phyloP scores from a whole-genome alignment of 2,329 filamentous ascomycete species.

The Metarhizium humberi region DNA sequence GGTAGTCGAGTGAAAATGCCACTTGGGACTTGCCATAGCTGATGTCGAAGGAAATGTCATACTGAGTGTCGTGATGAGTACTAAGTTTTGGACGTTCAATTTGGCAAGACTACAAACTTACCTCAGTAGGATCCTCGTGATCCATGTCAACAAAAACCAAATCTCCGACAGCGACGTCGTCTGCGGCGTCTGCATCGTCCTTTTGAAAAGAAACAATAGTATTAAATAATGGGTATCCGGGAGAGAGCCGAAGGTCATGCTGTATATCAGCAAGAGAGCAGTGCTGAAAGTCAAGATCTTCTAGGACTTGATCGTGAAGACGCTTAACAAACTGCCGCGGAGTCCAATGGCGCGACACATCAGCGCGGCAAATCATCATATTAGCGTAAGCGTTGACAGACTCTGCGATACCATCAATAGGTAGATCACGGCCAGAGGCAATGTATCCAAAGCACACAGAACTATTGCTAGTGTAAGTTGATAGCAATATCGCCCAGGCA shows the following conservation, averaged over 20 bases:
- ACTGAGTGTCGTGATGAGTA: neutral
- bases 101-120: neutral
- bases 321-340: conserved; percentile 22
- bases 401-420: conserved; percentile 2
- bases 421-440: conserved; percentile 1
- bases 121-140: conserved; percentile 3
- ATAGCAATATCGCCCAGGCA: conserved; percentile 9
- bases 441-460: conserved; percentile 4
- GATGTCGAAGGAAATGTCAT: neutral
- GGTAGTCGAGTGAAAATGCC: neutral
- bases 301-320: conserved; percentile 34
- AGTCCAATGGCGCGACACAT: conserved; percentile 16
- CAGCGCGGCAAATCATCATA: conserved; percentile 1
- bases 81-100: neutral
- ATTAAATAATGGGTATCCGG: conserved; percentile 18
- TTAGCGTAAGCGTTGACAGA: conserved; percentile 5
- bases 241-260: conserved; percentile 15
- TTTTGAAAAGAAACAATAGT: conserved; percentile 22
- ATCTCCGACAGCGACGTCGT: neutral
- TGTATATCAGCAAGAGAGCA: conserved; percentile 40
- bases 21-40: conserved; percentile 1
- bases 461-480: conserved; percentile 1
- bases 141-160: conserved; percentile 1
- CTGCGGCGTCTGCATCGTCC: conserved; percentile 3
- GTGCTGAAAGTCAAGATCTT: conserved; percentile 34